A percentile compares a stretch with the other conserved stretches of the same genome.
Conservation (phyloP, 2,329 filamentous ascomycete species). For the Pyrenophora teres region DNA sequence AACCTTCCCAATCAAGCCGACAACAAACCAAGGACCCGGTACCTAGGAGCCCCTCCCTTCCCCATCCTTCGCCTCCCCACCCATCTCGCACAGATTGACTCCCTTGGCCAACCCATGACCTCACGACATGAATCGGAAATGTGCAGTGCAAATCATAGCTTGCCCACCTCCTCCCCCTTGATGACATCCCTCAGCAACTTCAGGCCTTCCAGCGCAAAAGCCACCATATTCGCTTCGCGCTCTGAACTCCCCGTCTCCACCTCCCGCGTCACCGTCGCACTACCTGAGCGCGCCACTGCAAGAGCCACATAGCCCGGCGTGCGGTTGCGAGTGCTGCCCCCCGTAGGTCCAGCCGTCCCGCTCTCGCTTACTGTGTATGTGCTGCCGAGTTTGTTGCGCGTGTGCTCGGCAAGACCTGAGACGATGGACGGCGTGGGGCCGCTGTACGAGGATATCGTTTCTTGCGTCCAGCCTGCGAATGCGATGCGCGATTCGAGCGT, state of each 20-base stretch:
- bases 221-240: constrained; percentile 65
- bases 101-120: background rate
- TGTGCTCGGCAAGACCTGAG: constrained; percentile 59
- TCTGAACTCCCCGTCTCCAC: constrained; percentile 61
- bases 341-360: constrained; percentile 68
- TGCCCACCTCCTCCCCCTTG: constrained; percentile 45
- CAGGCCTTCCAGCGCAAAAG: constrained; percentile 64
- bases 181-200: constrained; percentile 62
- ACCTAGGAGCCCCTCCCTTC: background rate
- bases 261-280: constrained; percentile 59
- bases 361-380: constrained; percentile 65
- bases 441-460: constrained; percentile 57
- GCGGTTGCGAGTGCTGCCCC: constrained; percentile 59
- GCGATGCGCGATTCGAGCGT: constrained; percentile 62
- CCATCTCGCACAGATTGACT: background rate
- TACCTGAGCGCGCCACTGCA: constrained; percentile 61
- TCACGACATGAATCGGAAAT: background rate
- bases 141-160: constrained; percentile 33
- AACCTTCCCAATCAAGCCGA: too few species aligned
- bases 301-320: constrained; percentile 67
- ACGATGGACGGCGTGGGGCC: constrained; percentile 66
- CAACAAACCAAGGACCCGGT: too few species aligned
- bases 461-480: constrained; percentile 65
- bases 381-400: constrained; percentile 58
- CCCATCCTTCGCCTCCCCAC: too few species aligned